Evolutionary conservation across 331 rosid genomes (phyloP), one percentile per base, ranked within the genome.

Genomic region (Cydonia oblonga): DNA sequence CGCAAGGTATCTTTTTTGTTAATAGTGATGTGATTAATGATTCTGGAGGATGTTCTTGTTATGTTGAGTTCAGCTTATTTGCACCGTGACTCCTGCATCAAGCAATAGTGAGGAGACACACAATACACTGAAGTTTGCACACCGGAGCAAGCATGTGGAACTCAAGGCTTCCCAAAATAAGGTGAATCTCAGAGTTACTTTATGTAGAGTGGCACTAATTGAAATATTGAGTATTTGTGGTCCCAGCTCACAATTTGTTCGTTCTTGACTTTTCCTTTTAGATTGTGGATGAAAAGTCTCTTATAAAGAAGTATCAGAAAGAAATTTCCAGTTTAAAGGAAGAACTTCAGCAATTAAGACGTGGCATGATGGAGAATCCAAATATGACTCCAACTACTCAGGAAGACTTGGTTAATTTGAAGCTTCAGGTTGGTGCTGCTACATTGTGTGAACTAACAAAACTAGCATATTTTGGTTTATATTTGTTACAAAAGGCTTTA

Each of bases 341-440:
- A 81, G 88, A 84, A 72, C 88, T 84, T 78, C 85, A 81, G 77
- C 88, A 75, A 74, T 69, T 84, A 75, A 81, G 70, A 69, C 80
- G 81, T 64, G 88, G 88, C 66, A 72, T 84, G 72, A 76, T 80
- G 82, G 87, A 85, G 75, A 87, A 80, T 79, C 96, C 97, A 78
- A 81, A 76, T 75, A n/a, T 67, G 74, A 74, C 81, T 78, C 78
- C 78, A 59, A 83, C 92, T 66, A 73, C 86, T 18, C 87, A 84
- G 79, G 96, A 89, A 82, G 97, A 91, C 82, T 80, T 91, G 70
- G 96, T 87, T 81, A 89, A 71, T 83, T 79, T 89, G 87, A 91
- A 91, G 87, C 89, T 89, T 77, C 97, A 91, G 97, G 97, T 91
- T 69, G 81, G 81, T 77, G 73, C 76, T 26, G 42, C 40, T 72